Evolutionary conservation across 129 eudicot genomes (phyloP).

Genomic region (Escallonia herrerae): DNA sequence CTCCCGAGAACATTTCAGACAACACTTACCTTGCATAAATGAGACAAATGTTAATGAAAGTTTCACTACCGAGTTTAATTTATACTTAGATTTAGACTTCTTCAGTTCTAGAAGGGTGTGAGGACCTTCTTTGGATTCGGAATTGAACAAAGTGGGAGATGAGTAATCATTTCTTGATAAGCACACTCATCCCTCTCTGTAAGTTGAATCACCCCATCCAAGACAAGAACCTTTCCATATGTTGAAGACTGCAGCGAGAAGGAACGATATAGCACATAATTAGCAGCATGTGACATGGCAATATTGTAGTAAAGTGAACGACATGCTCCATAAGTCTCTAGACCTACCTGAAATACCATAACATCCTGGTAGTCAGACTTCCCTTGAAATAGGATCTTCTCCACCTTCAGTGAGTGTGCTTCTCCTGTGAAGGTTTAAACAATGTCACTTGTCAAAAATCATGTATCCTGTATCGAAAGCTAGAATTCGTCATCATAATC

Average conservation of each 20-base stretch:
- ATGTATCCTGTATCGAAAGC: background rate
- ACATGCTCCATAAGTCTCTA: background rate
- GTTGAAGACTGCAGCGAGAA: conserved; percentile 68
- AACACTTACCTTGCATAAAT: background rate
- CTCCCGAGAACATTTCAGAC: background rate
- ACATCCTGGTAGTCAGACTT: conserved; percentile 85
- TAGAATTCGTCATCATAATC: background rate
- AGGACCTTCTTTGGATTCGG: conserved; percentile 84
- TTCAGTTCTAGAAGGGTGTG: background rate
- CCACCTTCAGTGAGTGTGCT: conserved; percentile 92
- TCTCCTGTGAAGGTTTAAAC: conserved; percentile 48
- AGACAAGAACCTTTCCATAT: conserved; percentile 87
- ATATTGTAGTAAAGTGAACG: background rate
- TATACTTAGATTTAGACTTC: background rate
- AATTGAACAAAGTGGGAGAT: conserved; percentile 89
- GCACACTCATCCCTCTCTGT: conserved; percentile 98
- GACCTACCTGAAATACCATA: conserved; percentile 76
- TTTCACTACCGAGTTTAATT: background rate
- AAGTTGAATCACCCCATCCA: conserved; percentile 94
- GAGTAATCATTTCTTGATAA: conserved; percentile 92
- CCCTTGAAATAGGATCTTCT: conserved; percentile 66
- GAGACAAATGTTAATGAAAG: background rate
- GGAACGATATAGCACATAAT: background rate
- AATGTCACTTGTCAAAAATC: background rate
- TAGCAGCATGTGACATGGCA: background rate